Conservation (phyloP, 768 basidiomycete genomes). For the Phylloporus sp. region DNA sequence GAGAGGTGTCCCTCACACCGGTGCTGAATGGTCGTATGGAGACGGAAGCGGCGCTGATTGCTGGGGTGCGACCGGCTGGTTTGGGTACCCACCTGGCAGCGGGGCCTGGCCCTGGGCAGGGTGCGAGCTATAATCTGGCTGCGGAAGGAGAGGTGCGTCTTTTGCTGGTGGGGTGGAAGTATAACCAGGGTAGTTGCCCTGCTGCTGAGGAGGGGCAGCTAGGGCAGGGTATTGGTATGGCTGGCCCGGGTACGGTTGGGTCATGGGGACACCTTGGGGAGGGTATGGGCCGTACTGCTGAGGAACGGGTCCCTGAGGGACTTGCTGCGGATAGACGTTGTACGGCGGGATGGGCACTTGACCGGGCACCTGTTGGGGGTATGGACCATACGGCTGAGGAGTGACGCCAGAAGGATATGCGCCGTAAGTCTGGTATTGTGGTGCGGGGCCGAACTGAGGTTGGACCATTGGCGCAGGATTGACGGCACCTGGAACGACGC, state of each 20-base stretch:
- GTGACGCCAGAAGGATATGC: neutral
- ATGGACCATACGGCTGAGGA: constrained; percentile 6
- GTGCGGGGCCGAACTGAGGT: constrained; percentile 6
- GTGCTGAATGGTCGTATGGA: neutral
- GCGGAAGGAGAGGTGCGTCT: constrained; percentile 9
- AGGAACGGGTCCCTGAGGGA: neutral
- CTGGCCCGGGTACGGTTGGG: neutral
- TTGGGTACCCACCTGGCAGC: constrained; percentile 10
- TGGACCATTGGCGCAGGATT: constrained; percentile 4
- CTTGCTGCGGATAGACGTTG: neutral
- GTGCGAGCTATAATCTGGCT: constrained; percentile 14
- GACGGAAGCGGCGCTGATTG: neutral
- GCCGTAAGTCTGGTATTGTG: constrained; percentile 6
- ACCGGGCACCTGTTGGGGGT: constrained; percentile 7
- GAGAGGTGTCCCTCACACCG: neutral
- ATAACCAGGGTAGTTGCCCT: constrained; percentile 2
- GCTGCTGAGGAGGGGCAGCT: neutral
- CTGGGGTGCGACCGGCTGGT: neutral
- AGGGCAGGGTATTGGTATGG: constrained; percentile 3
- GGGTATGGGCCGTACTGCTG: neutral
- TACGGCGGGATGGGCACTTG: neutral
- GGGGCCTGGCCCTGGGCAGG: constrained; percentile 15
- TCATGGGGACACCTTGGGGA: neutral
- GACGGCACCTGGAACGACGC: neutral
- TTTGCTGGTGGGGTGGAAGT: constrained; percentile 1